Evolutionary conservation across 106 monocot genomes (phyloP), one percentile per base, ranked within the genome.

Genomic region (Phalaenopsis equestris): DNA sequence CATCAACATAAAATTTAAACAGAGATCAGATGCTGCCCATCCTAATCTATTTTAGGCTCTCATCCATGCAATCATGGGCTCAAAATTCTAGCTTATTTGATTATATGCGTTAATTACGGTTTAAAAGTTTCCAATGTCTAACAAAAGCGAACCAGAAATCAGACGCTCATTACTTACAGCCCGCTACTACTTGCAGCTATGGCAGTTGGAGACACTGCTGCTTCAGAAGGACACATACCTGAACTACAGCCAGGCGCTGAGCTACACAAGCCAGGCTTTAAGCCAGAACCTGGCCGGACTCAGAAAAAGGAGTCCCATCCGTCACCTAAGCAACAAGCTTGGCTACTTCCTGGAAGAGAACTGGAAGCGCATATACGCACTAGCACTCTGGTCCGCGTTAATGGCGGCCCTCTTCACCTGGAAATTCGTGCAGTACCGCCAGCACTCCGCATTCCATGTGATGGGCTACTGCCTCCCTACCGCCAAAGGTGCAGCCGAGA

Each of bases 401-500:
- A 91, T 91, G 93, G 78, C 78, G 0, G 96, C 77, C 0, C 81
- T 96, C n/a, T 91, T 96, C 81, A 52, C 84, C 5, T 96, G 96
- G 96, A 96, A 96, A 67, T 96, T 96, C 84, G 57, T 96, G 18
- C 90, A 96, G 93, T 96, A 96, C 56, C 83, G 84, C 42, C 83
- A 80, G 21, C 56, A 82, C 41, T 89, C 91, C 23, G 91, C 90
- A 19, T 96, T 96, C 82, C 76, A 88, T 12, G 91, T 96, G 57
- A 96, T 96, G 96, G 93, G 93, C 2, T 93, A 96, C 80, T 96
- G 96, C 78, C 79, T 96, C 56, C 82, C 88, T 17, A 93, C 89
- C 37, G 96, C 96, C 23, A 96, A 96, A 77, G 96, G 96, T 2
- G 96, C 96, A 5, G 96, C 96, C 41, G 96, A 96, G 90, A 96